Evolutionary conservation across 2,329 filamentous ascomycete species (phyloP).

Genomic region (Teratosphaeria destructans): DNA sequence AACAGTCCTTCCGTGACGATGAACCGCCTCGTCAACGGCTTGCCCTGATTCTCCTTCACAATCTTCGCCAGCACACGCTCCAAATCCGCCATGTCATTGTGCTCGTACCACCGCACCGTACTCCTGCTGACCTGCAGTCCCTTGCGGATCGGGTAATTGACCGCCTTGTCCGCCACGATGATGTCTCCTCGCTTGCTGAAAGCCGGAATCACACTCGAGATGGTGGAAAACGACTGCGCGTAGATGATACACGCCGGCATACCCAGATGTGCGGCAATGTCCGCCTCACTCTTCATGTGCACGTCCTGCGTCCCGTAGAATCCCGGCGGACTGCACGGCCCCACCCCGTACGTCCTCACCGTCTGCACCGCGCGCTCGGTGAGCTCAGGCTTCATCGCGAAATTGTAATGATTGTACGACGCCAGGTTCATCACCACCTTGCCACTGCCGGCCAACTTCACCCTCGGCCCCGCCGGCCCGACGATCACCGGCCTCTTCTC

Average conservation of each 20-base stretch:
- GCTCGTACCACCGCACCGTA: slow-evolving; percentile 86
- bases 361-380: slow-evolving; percentile 94
- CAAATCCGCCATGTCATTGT: slow-evolving; percentile 91
- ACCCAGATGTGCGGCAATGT: slow-evolving; percentile 83
- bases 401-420: slow-evolving; percentile 96
- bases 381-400: slow-evolving; percentile 81
- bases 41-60: slow-evolving; percentile 76
- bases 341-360: slow-evolving; percentile 88
- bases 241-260: slow-evolving; percentile 88
- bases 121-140: slow-evolving; percentile 88
- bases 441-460: slow-evolving; percentile 58
- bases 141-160: slow-evolving; percentile 89
- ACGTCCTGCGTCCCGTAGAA: slow-evolving; percentile 99
- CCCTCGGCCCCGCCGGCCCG: slow-evolving; percentile 81
- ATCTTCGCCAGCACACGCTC: slow-evolving; percentile 77
- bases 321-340: slow-evolving; percentile 89
- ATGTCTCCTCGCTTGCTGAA: slow-evolving; percentile 97
- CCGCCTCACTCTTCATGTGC: slow-evolving; percentile 91
- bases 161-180: slow-evolving; percentile 86
- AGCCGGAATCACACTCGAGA: slow-evolving; percentile 90
- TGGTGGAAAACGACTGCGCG: slow-evolving; percentile 89
- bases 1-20: slow-evolving; percentile 94
- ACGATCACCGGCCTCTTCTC: slow-evolving; percentile 81
- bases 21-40: slow-evolving; percentile 82
- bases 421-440: slow-evolving; percentile 84